Evolutionary conservation across 2,329 filamentous ascomycete species (phyloP), one percentile per base, ranked within the genome.

Genomic region (Biscogniauxia mediterranea): DNA sequence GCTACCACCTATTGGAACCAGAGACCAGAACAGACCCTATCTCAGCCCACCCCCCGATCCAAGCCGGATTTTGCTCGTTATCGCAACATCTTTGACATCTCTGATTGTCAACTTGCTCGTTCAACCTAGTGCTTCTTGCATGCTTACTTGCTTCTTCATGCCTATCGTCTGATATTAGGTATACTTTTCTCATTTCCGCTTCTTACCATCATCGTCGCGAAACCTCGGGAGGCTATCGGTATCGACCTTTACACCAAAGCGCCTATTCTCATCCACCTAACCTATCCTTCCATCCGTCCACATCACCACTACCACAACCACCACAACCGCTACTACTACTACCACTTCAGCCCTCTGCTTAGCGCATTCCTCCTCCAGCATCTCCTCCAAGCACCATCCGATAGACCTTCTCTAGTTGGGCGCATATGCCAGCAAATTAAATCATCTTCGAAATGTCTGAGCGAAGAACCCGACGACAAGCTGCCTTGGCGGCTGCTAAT

Each of bases 381-480:
- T 32, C 11, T n/a, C 38, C 15, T 46, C 38, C 38, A n/a, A 46
- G 38, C 38, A 15, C 5, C 17, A 46, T 6, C 11, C 17, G 50
- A 52, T 21, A 52, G 28, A 32, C 28, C 28, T 32, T 6, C 28
- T 52, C 54, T n/a, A 21, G 28, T 5, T 19, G n/a, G 9, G 46
- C 46, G 25, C 55, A 21, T 25, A 57, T 57, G 55, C 26, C 52
- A 21, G 15, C 53, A 3, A 57, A 28, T 4, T 53, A 15, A 13
- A 15, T 11, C 32, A 17, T 15, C 58, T 57, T 57, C 46, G 56
- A 17, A 46, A 73, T 73, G 71, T 67, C 71, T 11, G 70, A 71
- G 59, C 66, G 68, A 60, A 63, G 60, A 54, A 72, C 70, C 21
- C 66, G 70, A 64, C 70, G 70, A 61, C 71, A 72, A 58, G 63